Conservation (phyloP, 208 protist species). For the Tritrichomonas musculus region DNA sequence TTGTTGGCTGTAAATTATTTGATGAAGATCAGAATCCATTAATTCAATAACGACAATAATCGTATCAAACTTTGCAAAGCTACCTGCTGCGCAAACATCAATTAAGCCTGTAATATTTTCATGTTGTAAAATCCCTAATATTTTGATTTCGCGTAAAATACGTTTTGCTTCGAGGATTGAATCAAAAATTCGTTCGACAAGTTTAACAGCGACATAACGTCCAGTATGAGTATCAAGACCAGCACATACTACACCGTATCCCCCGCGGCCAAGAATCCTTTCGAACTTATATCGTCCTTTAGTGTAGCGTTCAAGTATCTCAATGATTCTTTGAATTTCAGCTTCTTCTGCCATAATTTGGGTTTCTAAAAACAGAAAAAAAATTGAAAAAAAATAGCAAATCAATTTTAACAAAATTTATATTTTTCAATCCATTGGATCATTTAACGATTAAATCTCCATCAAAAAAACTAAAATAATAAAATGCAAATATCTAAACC, state of each 20-base stretch:
- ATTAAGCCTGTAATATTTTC: conserved; percentile 49
- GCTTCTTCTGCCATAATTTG: no score
- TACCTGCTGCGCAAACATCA: not conserved
- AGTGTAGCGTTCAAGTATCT: not conserved
- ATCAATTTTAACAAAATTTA: no score
- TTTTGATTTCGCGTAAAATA: conserved; percentile 51
- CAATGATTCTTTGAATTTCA: not conserved
- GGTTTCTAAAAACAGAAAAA: no score
- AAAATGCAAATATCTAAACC: no score
- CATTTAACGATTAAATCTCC: no score
- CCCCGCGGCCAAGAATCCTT: conserved; percentile 46
- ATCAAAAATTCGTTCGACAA: conserved; percentile 85
- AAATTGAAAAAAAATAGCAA: no score
- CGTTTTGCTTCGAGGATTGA: conserved; percentile 71
- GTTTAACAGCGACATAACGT: conserved; percentile 49
- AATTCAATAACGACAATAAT: conserved; percentile 86
- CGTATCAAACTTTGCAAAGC: conserved; percentile 61
- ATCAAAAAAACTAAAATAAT: no score
- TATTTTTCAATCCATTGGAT: no score
- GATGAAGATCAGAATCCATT: conserved; percentile 86
- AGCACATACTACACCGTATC: conserved; percentile 50
- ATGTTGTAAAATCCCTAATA: conserved; percentile 52
- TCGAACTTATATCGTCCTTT: conserved; percentile 39
- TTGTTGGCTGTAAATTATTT: conserved; percentile 63
- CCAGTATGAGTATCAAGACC: conserved; percentile 33